Conservation (phyloP, 768 basidiomycete species). For the Trametes maxima region DNA sequence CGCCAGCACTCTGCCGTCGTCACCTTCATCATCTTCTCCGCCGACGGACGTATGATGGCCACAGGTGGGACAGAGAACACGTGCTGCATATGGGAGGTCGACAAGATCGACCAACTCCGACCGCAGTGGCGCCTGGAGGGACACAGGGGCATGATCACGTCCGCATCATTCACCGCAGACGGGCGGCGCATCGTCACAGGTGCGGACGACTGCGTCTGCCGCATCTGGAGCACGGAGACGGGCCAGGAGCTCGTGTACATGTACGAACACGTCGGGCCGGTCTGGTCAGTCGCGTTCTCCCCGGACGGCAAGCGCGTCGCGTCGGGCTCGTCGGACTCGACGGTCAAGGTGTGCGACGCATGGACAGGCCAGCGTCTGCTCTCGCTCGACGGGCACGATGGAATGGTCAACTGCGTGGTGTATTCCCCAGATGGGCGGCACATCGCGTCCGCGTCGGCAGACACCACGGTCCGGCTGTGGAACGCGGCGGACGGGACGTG, state of each 20-base stretch:
- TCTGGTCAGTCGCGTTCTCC: conserved; percentile 37
- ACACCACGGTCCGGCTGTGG: conserved; percentile 33
- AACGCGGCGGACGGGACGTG: conserved; percentile 8
- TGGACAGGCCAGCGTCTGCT: conserved; percentile 13
- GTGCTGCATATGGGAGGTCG: conserved; percentile 10
- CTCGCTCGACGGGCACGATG: conserved; percentile 22
- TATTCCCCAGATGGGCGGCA: conserved; percentile 34
- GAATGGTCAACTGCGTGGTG: conserved; percentile 23
- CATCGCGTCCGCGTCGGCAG: conserved; percentile 33
- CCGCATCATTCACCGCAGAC: conserved; percentile 23
- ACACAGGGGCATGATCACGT: not conserved
- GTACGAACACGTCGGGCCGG: conserved; percentile 19
- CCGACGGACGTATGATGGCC: conserved; percentile 17
- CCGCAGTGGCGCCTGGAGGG: not conserved
- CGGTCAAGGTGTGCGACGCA: conserved; percentile 33
- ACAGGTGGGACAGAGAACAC: conserved; percentile 13
- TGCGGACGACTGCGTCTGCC: conserved; percentile 6
- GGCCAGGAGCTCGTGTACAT: conserved; percentile 27
- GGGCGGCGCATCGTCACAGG: conserved; percentile 8
- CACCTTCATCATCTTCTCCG: conserved; percentile 38
- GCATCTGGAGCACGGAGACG: conserved; percentile 44
- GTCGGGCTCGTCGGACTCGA: conserved; percentile 31
- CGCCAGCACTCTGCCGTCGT: conserved; percentile 16
- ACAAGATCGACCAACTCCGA: not conserved
- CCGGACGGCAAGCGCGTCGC: conserved; percentile 29